These are phyloP conservation scores for Calycina herbarum DNA, from an alignment of 2,329 filamentous ascomycete genomes.

Conservation along the genomic window DNA sequence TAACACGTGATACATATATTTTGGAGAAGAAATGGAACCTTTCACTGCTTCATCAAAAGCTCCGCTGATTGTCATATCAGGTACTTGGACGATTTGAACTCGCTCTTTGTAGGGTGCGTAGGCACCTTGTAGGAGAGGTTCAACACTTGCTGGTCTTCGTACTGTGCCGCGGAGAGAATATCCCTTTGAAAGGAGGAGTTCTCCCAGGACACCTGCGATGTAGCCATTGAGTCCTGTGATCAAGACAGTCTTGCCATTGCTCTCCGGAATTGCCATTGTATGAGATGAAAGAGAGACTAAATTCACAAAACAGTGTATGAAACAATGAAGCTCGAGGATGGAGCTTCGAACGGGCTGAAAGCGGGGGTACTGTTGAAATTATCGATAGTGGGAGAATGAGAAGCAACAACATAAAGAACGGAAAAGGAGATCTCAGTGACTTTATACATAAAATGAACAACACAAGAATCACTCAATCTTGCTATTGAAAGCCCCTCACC, in stretches of 20 bases:
- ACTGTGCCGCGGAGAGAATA: constrained; percentile 37
- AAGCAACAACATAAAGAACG: too few species aligned
- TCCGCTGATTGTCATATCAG: constrained; percentile 33
- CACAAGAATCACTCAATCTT: too few species aligned
- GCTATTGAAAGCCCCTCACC: too few species aligned
- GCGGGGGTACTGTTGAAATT: too few species aligned
- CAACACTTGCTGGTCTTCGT: constrained; percentile 27
- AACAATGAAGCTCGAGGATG: background rate
- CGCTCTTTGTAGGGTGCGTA: constrained; percentile 32
- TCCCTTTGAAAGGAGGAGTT: constrained; percentile 32
- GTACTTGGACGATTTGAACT: constrained; percentile 32
- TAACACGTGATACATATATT: constrained; percentile 12
- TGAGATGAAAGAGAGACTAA: background rate
- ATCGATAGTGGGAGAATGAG: too few species aligned
- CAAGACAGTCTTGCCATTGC: constrained; percentile 34
- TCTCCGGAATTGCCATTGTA: constrained; percentile 28
- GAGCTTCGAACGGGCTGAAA: background rate
- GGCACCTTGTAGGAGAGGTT: constrained; percentile 31
- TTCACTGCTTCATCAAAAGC: constrained; percentile 35
- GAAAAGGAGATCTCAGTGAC: too few species aligned
- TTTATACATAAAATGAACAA: too few species aligned
- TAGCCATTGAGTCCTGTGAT: constrained; percentile 40
- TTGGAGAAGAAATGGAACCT: constrained; percentile 17
- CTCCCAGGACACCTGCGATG: constrained; percentile 35
- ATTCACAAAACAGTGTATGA: background rate